These are phyloP conservation scores for Colletotrichum sp. DNA, from an alignment of 2,329 filamentous ascomycete genomes.

Conservation along the genomic window DNA sequence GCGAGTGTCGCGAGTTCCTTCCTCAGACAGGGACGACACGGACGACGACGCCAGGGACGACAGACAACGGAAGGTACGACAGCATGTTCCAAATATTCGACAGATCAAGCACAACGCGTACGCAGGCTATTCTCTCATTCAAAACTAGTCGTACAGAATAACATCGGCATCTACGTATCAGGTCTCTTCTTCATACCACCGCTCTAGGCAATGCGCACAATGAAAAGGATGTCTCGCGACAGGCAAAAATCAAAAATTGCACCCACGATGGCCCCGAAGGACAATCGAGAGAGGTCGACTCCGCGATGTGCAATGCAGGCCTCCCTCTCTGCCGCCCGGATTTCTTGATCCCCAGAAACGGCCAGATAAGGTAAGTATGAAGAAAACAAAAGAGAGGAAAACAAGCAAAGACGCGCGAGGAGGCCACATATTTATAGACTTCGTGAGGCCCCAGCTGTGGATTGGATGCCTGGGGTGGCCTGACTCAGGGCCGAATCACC, in stretches of 20 bases:
- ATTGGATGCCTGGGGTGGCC: background rate
- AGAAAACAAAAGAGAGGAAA: slow-evolving; percentile 24
- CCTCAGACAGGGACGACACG: background rate
- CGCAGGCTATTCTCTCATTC: rapidly evolving
- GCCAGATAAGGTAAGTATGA: slow-evolving; percentile 59
- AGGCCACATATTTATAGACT: background rate
- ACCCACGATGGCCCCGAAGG: slow-evolving; percentile 22
- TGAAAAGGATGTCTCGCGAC: slow-evolving; percentile 41
- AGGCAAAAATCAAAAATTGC: slow-evolving; percentile 30
- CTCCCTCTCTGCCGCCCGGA: slow-evolving; percentile 43
- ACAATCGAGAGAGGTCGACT: slow-evolving; percentile 20
- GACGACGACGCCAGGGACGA: too few species aligned
- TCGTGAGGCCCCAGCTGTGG: background rate
- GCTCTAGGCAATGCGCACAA: slow-evolving; percentile 42
- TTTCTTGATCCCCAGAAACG: slow-evolving; percentile 46
- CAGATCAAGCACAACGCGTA: too few species aligned
- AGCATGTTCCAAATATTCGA: too few species aligned
- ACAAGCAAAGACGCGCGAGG: background rate
- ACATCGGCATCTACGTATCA: rapidly evolving
- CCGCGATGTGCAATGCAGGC: slow-evolving; percentile 57
- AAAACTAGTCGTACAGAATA: rapidly evolving
- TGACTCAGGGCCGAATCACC: background rate
- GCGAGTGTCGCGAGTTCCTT: background rate
- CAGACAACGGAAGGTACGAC: too few species aligned
- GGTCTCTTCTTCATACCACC: slow-evolving; percentile 47